Evolutionary conservation across 106 monocot genomes (phyloP).

Genomic region (Acorus calamus): DNA sequence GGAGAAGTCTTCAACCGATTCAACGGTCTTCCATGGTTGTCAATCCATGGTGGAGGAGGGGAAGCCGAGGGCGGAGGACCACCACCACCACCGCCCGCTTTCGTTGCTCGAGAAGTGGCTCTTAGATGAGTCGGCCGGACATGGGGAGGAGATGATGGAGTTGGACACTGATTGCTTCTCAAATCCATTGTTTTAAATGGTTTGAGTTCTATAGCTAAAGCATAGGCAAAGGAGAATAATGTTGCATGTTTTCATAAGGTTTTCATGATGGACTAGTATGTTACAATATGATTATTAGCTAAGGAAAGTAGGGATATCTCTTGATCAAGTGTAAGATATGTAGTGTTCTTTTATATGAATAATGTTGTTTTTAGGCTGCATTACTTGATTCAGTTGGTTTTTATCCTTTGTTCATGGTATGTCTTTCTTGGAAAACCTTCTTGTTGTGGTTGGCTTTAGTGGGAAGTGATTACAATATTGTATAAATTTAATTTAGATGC

Average conservation of each 20-base stretch:
- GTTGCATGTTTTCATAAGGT: background rate
- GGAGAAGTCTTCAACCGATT: conserved; percentile 14
- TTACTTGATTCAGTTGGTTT: too few relatives aligned
- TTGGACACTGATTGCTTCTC: conserved; percentile 21
- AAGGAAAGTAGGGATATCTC: too few relatives aligned
- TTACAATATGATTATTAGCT: too few relatives aligned
- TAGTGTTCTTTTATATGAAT: too few relatives aligned
- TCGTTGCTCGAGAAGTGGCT: conserved; percentile 63
- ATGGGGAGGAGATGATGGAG: conserved; percentile 35
- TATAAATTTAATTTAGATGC: too few relatives aligned
- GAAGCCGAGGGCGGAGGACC: conserved; percentile 13
- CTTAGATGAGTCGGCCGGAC: conserved; percentile 37
- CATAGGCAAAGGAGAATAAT: background rate
- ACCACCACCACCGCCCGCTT: conserved; percentile 10
- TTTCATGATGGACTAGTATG: too few relatives aligned
- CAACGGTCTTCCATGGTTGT: background rate
- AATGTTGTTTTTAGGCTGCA: too few relatives aligned
- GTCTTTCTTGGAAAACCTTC: too few relatives aligned
- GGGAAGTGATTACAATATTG: too few relatives aligned
- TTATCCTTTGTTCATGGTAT: too few relatives aligned
- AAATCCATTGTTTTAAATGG: conserved; percentile 15
- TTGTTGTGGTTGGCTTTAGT: too few relatives aligned
- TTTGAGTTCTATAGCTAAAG: background rate
- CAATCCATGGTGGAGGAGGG: background rate
- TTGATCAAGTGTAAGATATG: too few relatives aligned